Base-by-base conservation (phyloP, 164 flowering plant species). In the Akebia trifoliata region DNA sequence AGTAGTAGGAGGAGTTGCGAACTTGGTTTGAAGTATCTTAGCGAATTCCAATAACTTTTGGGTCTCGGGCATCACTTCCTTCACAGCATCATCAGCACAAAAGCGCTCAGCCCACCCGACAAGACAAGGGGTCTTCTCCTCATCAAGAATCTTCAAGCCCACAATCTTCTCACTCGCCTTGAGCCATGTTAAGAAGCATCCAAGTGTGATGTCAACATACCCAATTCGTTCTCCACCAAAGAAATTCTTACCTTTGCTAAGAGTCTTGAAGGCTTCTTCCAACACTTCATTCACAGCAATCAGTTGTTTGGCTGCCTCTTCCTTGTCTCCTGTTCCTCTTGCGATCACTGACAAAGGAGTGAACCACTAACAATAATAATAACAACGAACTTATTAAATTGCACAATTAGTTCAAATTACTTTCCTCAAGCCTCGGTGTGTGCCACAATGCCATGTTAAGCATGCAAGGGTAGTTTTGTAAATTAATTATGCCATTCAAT, bases 141-240 rank as follows among this genome's bases (percentile, higher is more conserved):
- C 35, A 36, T 65, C 62, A 8, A 58, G 25, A 5, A 58, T 24
- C 45, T 39, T 34, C 15, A 51, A 2, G 0, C 34, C 45, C 4
- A 1, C 36, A 45, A 49, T 29, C 6, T 20, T 65, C 58, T 57
- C 59, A 2, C 28, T 25, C 31, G 36, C 54, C 43, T 38, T 65
- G 26, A 58, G 9, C 69, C 43, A 57, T 10, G 45, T 59, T 11
- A 65, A 14, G 21, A 5, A 28, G 50, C 43, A 9, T 6, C 69
- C 69, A 17, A 64, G 20, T 15, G 51, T 54, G 14, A 50, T 65
- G n/a, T 57, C 69, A 26, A 65, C 8, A 10, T 50, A 65, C 36
- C 68, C 68, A 17, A 64, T 50, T 20, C 17, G 30, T 1, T 56
- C 68, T 18, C 52, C 68, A 5, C 68, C 57, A 14, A 49, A 64